Evolutionary conservation across 192 early-diverging fungal genomes (phyloP).

Genomic region (Dimargaris cristalligena): DNA sequence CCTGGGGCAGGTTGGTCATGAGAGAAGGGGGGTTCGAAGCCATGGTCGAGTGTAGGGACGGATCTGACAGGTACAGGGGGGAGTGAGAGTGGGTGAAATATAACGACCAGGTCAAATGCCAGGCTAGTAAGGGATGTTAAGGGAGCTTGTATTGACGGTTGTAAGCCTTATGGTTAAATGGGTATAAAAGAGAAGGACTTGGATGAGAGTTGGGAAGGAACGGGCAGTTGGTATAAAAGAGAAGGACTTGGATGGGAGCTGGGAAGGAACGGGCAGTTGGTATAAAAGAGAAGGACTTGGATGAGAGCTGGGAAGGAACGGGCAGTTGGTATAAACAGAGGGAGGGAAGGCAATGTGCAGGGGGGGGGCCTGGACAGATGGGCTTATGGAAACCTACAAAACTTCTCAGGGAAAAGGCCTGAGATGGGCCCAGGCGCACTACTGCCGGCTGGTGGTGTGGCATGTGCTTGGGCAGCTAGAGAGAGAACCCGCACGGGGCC

Average conservation of each 20-base stretch:
- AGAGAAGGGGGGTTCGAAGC: not conserved
- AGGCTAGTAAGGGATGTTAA: not conserved
- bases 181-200: too few relatives aligned
- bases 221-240: not conserved
- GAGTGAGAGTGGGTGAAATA: not conserved
- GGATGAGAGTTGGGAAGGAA: not conserved
- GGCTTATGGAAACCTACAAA: too few relatives aligned
- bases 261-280: too few relatives aligned
- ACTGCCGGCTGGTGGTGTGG: too few relatives aligned
- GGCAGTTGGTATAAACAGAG: not conserved
- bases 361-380: too few relatives aligned
- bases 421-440: too few relatives aligned
- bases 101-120: not conserved
- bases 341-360: too few relatives aligned
- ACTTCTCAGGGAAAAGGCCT: too few relatives aligned
- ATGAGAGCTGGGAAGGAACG: too few relatives aligned
- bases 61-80: not conserved
- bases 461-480: too few relatives aligned
- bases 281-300: not conserved
- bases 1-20: slow-evolving; percentile 25
- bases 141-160: not conserved
- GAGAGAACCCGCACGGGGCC: too few relatives aligned
- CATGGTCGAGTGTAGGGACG: not conserved
- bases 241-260: not conserved
- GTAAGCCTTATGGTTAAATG: not conserved